Evolutionary conservation across 2,329 filamentous ascomycete genomes (phyloP).

Genomic region (Raffaelea arxii): DNA sequence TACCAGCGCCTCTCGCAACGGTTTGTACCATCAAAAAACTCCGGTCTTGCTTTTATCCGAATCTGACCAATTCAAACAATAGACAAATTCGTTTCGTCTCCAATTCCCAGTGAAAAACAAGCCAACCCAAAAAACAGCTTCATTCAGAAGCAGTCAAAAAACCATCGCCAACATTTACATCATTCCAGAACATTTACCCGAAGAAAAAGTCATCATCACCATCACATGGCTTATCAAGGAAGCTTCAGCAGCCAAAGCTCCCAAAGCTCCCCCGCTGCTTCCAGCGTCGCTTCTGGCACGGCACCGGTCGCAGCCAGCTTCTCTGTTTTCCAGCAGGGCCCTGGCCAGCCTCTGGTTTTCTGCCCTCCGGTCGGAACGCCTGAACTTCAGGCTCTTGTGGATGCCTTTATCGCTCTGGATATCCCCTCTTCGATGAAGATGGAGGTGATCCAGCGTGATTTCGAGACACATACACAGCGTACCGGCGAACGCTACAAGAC

Average conservation of each 20-base stretch:
- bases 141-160: not conserved
- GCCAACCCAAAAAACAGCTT: not conserved
- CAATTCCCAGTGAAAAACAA: no score
- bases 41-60: no score
- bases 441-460: slow-evolving; percentile 14
- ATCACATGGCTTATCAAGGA: slow-evolving; percentile 8
- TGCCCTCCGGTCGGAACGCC: slow-evolving; percentile 52
- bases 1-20: no score
- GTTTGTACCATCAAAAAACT: no score
- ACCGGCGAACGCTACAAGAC: slow-evolving; percentile 53
- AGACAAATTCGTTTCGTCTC: no score
- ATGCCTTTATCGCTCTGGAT: slow-evolving; percentile 36
- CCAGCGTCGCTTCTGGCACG: slow-evolving; percentile 4
- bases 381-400: slow-evolving; percentile 51
- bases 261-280: slow-evolving; percentile 6
- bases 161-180: not conserved
- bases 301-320: slow-evolving; percentile 25
- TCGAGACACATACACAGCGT: slow-evolving; percentile 22
- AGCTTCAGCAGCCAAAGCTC: slow-evolving; percentile 9
- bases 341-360: slow-evolving; percentile 53
- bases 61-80: no score
- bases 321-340: slow-evolving; percentile 48
- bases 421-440: slow-evolving; percentile 41
- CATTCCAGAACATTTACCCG: not conserved
- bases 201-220: not conserved